Base-by-base conservation (phyloP, 192 early-diverging fungal species). In the Umbelopsis vinacea region DNA sequence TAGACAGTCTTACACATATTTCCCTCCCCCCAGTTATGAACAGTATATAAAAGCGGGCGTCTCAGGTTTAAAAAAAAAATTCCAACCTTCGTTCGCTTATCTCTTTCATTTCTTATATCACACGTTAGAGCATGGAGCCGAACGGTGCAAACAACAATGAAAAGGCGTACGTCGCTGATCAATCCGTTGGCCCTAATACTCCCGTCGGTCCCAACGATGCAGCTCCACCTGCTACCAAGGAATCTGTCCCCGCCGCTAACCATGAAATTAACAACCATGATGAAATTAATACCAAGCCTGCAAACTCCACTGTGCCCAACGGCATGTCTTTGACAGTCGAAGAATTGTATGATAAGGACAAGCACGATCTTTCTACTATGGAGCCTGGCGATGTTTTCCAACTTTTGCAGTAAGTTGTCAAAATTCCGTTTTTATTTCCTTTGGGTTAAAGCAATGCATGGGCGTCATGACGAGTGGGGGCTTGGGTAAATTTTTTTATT, bases 281-380 rank as follows among this genome's bases (percentile, higher is more conserved):
- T 50, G 57, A 19, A 3, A 29, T 3, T 8, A 63, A 63, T n/a
- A 38, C 57, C 26, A 63, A 63, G 57, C 57, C 15, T 14, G 24
- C 48, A 6, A 11, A 26, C 23, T 21, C 33, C 35, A 48, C 68
- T 54, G 15, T 69, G 19, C 66, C 73, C 46, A 52, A 75, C 53
- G 66, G 74, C 14, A 75, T 67, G 54, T 38, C 50, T 21, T 70
- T 92, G 78, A 87, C 88, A 40, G 88, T 88, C 24, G 81, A 89
- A 71, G 91, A 92, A 77, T 85, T 92, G 52, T 92, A 92, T 81
- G 87, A 92, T 83, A 92, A 92, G 85, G 91, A 92, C 26, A 92
- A 91, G 83, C 90, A 87, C 71, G 91, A 92, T 74, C 83, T 92
- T 66, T 89, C 89, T 48, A 92, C 91, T 55, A 91, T 92, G 91